Evolutionary conservation across 1,284 basidiomycete genomes (phyloP).

Genomic region (Austroboletus niveus): DNA sequence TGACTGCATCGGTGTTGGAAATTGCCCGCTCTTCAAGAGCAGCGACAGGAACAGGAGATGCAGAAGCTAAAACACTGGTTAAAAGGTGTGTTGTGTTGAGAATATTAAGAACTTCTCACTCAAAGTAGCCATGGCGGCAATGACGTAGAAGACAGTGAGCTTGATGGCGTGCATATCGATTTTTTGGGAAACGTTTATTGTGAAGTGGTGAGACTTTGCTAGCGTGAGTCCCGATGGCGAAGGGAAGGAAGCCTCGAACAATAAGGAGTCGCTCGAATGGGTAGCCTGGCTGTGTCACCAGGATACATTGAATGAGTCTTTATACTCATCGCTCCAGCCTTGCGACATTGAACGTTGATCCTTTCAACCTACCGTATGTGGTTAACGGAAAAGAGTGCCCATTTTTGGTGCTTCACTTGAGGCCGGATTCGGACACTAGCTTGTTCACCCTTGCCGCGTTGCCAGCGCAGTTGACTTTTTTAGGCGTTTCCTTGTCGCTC

Average conservation of each 20-base stretch:
- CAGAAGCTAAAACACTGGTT: conserved; percentile 11
- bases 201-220: conserved; percentile 8
- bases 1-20: too few relatives aligned
- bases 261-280: conserved; percentile 26
- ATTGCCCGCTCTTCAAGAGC: too few relatives aligned
- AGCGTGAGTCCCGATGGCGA: neutral
- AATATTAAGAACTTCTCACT: conserved; percentile 15
- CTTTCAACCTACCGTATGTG: conserved; percentile 29
- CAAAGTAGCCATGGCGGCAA: conserved; percentile 23
- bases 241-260: conserved; percentile 23
- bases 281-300: conserved; percentile 15
- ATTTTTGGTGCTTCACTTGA: conserved; percentile 23
- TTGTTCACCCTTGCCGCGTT: conserved; percentile 20
- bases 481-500: conserved; percentile 19
- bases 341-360: neutral
- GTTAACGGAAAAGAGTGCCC: conserved; percentile 23
- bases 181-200: conserved; percentile 29
- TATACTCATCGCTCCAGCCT: conserved; percentile 15
- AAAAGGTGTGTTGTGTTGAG: neutral
- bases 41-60: conserved; percentile 27
- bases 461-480: conserved; percentile 6
- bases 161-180: conserved; percentile 27
- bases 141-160: conserved; percentile 28
- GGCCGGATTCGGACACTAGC: conserved; percentile 25
- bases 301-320: conserved; percentile 13